Base-by-base conservation (phyloP, 345 rosid genomes). In the Iberis pinnata region DNA sequence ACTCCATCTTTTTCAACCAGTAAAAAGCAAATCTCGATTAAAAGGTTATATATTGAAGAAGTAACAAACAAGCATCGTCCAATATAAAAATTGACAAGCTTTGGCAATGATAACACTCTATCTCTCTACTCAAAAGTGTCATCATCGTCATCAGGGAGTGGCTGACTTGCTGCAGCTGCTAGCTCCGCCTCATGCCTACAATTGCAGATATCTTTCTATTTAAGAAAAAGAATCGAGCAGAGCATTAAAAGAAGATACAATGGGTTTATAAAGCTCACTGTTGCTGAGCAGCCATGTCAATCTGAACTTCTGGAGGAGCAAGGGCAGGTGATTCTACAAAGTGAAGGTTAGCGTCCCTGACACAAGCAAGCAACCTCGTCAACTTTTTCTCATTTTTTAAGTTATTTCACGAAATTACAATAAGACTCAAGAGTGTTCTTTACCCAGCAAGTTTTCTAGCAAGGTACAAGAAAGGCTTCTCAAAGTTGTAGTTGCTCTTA, bases 241-340 rank as follows among this genome's bases (percentile, higher is more conserved):
- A 5, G 11, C 12, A 47, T 9, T 7, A 14, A 7, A 20, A 6
- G 32, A 6, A n/a, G 33, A 26, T 7, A 9, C 38, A n/a, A 19
- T 12, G 47, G 9, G 32, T 18, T 22, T 5, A 20, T 53, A 51
- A 31, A 29, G 29, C 88, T 62, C 77, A 92, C 98, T 77, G 95
- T 65, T 81, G 90, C 70, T 92, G 98, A 17, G 86, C 93, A 39
- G 73, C 95, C 60, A 92, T 12, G 70, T 92, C 99, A 19, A 92
- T 83, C 16, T 76, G 89, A 15, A 92, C 99, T 75, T 92, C 99
- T 0, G 98, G 97, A 12, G 97, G 99, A 56, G 86, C 94, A 58
- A 88, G 84, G 7, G 97, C 99, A 39, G 88, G 86, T 26, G 97
- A 73, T 71, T 88, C 98, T 36, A 92, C 99, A 67, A 92, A 92